phyloP scores from a whole-genome alignment of 2,329 filamentous ascomycete species.

The Colletotrichum nymphaeae region DNA sequence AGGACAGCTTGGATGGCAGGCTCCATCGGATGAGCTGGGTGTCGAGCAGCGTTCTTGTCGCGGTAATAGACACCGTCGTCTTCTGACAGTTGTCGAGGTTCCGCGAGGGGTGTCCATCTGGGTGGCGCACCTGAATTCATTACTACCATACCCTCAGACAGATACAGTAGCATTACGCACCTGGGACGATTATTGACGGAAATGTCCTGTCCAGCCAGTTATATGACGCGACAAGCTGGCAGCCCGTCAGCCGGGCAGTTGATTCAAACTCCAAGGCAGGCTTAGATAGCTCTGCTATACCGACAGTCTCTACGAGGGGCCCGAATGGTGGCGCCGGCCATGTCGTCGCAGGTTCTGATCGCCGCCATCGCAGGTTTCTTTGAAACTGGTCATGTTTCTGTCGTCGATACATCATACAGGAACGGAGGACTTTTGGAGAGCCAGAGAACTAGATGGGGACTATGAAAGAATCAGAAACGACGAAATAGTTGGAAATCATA shows the following conservation, averaged over 20 bases:
- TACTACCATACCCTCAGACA: neutral
- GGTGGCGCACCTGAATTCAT: slow-evolving; percentile 58
- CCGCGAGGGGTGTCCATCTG: slow-evolving; percentile 57
- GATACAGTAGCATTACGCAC: slow-evolving; percentile 35
- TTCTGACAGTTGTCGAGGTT: slow-evolving; percentile 47
- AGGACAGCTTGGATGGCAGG: slow-evolving; percentile 55
- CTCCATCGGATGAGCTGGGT: slow-evolving; percentile 61
- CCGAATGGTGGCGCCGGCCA: slow-evolving; percentile 27
- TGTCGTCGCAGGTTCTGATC: neutral
- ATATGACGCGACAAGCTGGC: slow-evolving; percentile 46
- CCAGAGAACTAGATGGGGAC: neutral
- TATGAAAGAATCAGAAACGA: too few relatives aligned
- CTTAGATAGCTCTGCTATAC: neutral
- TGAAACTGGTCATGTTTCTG: neutral
- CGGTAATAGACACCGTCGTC: slow-evolving; percentile 64
- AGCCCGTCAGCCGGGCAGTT: slow-evolving; percentile 23
- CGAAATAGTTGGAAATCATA: neutral
- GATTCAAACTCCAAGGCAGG: neutral
- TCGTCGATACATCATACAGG: neutral
- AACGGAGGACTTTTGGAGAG: neutral
- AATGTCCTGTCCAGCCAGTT: slow-evolving; percentile 47
- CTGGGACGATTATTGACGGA: slow-evolving; percentile 47
- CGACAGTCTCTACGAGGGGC: slow-evolving; percentile 11
- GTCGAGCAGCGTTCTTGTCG: slow-evolving; percentile 64
- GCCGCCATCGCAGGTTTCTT: slow-evolving; percentile 3